These are phyloP conservation scores for Canavalia ensiformis DNA, from an alignment of 306 rosid species.

Conservation along the genomic window DNA sequence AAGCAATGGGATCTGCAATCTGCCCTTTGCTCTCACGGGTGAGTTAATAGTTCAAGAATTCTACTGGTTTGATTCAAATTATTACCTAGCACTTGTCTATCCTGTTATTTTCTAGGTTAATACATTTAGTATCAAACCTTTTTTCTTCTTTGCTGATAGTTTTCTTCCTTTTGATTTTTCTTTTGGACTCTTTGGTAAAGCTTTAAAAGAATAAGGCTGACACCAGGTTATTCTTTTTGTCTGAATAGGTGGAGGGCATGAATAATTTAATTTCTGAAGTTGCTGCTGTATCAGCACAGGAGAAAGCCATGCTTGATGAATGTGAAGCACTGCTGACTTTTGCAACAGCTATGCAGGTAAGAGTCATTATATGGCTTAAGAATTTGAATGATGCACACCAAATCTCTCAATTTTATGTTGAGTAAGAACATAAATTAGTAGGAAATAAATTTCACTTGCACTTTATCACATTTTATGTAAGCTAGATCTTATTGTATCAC, in stretches of 20 bases:
- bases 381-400: conserved; percentile 32
- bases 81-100: conserved; percentile 22
- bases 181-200: conserved; percentile 8
- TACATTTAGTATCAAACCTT: conserved; percentile 1
- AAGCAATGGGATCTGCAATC: conserved; percentile 86
- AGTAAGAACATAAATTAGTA: conserved; percentile 2
- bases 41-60: conserved; percentile 48
- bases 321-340: conserved; percentile 80
- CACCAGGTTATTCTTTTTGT: conserved; percentile 35
- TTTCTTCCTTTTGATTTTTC: conserved; percentile 12
- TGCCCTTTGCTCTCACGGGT: conserved; percentile 84
- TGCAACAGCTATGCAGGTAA: conserved; percentile 86
- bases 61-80: conserved; percentile 31
- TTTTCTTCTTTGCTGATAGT: neutral
- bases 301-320: conserved; percentile 89
- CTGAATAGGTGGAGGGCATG: conserved; percentile 76
- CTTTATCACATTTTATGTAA: conserved; percentile 1
- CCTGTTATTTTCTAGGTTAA: conserved; percentile 26
- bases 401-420: conserved; percentile 6
- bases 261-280: conserved; percentile 80
- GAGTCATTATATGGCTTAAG: conserved; percentile 36
- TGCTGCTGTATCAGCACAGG: conserved; percentile 79
- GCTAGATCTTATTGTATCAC: conserved; percentile 15
- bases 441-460: conserved; percentile 21
- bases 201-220: neutral